Evolutionary conservation across 2,329 filamentous ascomycete genomes (phyloP).

Genomic region (Dichotomopilus funicola): DNA sequence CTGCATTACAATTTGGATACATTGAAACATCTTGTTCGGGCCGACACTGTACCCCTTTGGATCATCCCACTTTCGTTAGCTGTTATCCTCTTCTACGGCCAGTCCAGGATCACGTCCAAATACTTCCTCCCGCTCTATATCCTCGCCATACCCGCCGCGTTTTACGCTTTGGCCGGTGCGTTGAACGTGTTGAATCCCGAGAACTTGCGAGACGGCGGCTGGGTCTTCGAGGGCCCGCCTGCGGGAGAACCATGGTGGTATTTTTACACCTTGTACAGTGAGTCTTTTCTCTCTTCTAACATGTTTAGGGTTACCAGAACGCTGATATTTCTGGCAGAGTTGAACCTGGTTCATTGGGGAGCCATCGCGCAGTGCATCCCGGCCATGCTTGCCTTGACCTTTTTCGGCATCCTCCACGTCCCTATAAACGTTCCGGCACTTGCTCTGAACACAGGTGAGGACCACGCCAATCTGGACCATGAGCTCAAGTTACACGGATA

Average conservation of each 20-base stretch:
- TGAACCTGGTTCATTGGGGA: constrained; percentile 72
- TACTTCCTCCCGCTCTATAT: constrained; percentile 87
- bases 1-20: constrained; percentile 76
- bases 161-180: constrained; percentile 69
- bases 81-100: constrained; percentile 66
- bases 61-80: constrained; percentile 70
- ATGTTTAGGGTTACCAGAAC: background rate
- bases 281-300: constrained; percentile 31
- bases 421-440: constrained; percentile 96
- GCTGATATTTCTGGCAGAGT: constrained; percentile 48
- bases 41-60: constrained; percentile 78
- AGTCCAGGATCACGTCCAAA: constrained; percentile 71
- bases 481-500: constrained; percentile 89
- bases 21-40: constrained; percentile 63
- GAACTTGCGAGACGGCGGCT: constrained; percentile 64
- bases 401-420: constrained; percentile 94
- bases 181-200: constrained; percentile 62
- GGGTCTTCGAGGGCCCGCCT: constrained; percentile 85
- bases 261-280: constrained; percentile 93
- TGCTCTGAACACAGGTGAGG: constrained; percentile 83
- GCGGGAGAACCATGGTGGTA: constrained; percentile 91
- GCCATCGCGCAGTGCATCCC: constrained; percentile 80
- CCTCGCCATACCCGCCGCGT: constrained; percentile 65
- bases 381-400: constrained; percentile 93
- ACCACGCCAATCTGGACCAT: constrained; percentile 83